These are phyloP conservation scores for Aegle marmelos DNA, from an alignment of 345 rosid species.

Conservation along the genomic window DNA sequence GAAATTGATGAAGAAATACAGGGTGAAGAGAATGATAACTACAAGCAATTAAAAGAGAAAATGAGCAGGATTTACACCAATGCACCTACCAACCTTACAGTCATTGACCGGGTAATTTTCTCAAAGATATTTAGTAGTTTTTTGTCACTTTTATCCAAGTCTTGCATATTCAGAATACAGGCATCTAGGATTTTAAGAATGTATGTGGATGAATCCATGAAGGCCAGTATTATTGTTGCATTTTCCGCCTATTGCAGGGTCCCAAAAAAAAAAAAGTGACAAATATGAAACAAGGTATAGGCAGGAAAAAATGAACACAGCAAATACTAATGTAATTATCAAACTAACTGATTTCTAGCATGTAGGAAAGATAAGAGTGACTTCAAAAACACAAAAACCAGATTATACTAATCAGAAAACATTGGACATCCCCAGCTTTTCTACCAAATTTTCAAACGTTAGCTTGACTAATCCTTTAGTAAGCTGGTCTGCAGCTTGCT, in stretches of 20 bases:
- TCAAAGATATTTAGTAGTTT: not conserved
- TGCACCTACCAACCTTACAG: constrained; percentile 64
- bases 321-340: no score
- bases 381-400: no score
- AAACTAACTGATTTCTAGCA: no score
- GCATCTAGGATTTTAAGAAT: not conserved
- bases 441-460: no score
- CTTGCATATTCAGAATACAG: not conserved
- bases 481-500: not conserved
- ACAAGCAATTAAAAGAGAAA: constrained; percentile 56
- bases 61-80: constrained; percentile 79
- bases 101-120: constrained; percentile 68
- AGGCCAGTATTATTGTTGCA: not conserved
- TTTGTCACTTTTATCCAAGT: not conserved
- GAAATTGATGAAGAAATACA: constrained; percentile 37
- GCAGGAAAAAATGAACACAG: no score
- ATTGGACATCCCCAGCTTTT: no score
- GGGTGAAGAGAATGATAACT: constrained; percentile 60
- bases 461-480: not conserved
- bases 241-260: not conserved
- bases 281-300: no score
- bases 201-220: not conserved
- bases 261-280: not conserved
- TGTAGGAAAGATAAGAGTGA: no score
- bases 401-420: no score